These are phyloP conservation scores for Saccharum spontaneum DNA, from an alignment of 176 grass and related monocot genomes.

Conservation along the genomic window DNA sequence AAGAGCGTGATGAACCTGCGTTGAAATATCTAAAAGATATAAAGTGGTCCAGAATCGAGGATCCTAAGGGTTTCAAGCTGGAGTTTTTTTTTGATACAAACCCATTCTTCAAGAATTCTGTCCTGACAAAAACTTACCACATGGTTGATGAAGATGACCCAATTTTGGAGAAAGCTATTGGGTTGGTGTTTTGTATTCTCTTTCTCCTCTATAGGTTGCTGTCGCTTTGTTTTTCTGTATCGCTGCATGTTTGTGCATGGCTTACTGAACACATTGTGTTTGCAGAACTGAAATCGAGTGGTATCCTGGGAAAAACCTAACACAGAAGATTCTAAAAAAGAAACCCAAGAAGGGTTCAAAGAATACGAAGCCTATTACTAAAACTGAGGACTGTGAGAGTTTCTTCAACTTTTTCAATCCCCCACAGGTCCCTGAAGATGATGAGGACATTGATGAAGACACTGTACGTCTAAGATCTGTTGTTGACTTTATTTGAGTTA, in stretches of 20 bases:
- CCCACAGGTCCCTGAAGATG: slow-evolving; percentile 81
- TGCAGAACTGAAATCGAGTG: slow-evolving; percentile 89
- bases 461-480: slow-evolving; percentile 45
- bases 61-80: slow-evolving; percentile 91
- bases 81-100: slow-evolving; percentile 90
- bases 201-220: neutral
- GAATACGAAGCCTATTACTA: slow-evolving; percentile 76
- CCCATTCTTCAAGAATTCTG: slow-evolving; percentile 92
- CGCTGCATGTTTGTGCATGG: neutral
- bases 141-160: slow-evolving; percentile 95
- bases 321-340: slow-evolving; percentile 89
- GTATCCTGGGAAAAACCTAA: slow-evolving; percentile 81
- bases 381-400: slow-evolving; percentile 90
- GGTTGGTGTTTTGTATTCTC: slow-evolving; percentile 37
- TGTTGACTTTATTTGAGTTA: slow-evolving; percentile 6
- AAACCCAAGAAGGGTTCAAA: slow-evolving; percentile 95
- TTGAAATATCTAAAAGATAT: slow-evolving; percentile 93
- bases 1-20: slow-evolving; percentile 70
- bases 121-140: slow-evolving; percentile 85
- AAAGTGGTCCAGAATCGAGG: slow-evolving; percentile 70
- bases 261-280: slow-evolving; percentile 11
- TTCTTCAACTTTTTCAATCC: slow-evolving; percentile 98
- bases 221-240: neutral
- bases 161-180: slow-evolving; percentile 87
- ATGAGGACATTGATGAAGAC: slow-evolving; percentile 85